Evolutionary conservation across 352 stramenopile genomes (phyloP), one percentile per base, ranked within the genome.

Genomic region (Thalassiosira livingstoniorum): DNA sequence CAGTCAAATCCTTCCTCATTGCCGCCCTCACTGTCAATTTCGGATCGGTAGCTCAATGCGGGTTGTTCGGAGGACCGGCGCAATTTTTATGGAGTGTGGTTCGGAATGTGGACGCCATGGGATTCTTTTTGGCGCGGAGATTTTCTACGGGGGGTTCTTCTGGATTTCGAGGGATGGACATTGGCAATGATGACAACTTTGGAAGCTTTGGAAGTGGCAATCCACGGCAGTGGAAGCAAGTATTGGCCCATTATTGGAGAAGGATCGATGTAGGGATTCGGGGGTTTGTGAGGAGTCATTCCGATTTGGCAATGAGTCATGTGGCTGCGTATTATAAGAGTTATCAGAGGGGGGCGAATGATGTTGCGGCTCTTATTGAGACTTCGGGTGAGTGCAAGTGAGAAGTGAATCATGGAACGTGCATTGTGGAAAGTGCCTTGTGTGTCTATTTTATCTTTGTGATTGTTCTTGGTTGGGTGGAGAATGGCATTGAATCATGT

Each of bases 221-320:
- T 70, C 35, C 61, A 45, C 34, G 60, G 2, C 66, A 66, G 72
- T 79, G 68, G 77, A 79, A 62, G 51, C 66, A 60, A 47, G 78
- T 31, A 53, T n/a, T 71, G 23, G 57, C 35, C 18, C 71, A 71
- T 68, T 88, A 32, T 25, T 77, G 54, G 54, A 85, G 64, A 54
- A 86, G 54, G 42, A 73, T 71, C 0, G 62, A 65, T 51, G 61
- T 42, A n/a, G 70, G 25, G 39, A 88, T 87, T 31, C 53, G 37
- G 58, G 77, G 29, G 42, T 94, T 94, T 82, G 88, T 94, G 2
- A 69, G 87, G 13, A 85, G 73, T 55, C 83, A 93, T 83, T 92
- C 87, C 4, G 90, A 94, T 57, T 79, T 92, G 68, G 89, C 85
- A 1, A 90, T 95, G 87, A 86, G 78, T 76, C 89, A 95, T 74